phyloP scores from a whole-genome alignment of 2,329 filamentous ascomycete species.

The Colletotrichum abscissum region DNA sequence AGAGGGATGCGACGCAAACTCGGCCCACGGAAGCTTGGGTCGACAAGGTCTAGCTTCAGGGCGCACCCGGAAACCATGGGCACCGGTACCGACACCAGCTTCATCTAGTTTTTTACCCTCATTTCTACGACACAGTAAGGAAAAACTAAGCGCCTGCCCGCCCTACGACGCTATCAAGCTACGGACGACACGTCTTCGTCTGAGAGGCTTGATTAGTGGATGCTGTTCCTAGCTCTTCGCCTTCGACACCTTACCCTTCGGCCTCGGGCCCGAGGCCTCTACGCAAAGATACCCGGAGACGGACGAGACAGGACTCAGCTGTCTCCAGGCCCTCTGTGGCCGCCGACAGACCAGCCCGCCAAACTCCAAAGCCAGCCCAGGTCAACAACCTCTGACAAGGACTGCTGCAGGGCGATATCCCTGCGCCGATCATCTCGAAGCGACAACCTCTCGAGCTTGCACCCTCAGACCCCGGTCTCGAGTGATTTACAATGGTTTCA shows the following conservation, averaged over 20 bases:
- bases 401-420: constrained; percentile 27
- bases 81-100: neutral
- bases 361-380: constrained; percentile 1
- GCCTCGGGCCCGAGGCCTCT: constrained; percentile 15
- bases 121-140: neutral
- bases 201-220: constrained; percentile 8
- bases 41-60: constrained; percentile 31
- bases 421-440: constrained; percentile 34
- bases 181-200: constrained; percentile 7
- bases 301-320: constrained; percentile 12
- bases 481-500: constrained; percentile 37
- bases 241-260: neutral
- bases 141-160: neutral
- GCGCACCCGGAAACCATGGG: constrained; percentile 10
- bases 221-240: neutral
- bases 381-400: constrained; percentile 27
- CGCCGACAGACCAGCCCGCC: constrained; percentile 11
- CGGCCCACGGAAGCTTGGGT: constrained; percentile 29
- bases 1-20: constrained; percentile 33
- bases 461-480: constrained; percentile 34
- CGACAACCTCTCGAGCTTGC: constrained; percentile 14
- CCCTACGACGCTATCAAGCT: constrained; percentile 8
- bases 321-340: constrained; percentile 22
- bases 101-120: neutral
- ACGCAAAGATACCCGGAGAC: neutral